Conservation (phyloP, 148 eudicot species). For the Polygonum maritimum region DNA sequence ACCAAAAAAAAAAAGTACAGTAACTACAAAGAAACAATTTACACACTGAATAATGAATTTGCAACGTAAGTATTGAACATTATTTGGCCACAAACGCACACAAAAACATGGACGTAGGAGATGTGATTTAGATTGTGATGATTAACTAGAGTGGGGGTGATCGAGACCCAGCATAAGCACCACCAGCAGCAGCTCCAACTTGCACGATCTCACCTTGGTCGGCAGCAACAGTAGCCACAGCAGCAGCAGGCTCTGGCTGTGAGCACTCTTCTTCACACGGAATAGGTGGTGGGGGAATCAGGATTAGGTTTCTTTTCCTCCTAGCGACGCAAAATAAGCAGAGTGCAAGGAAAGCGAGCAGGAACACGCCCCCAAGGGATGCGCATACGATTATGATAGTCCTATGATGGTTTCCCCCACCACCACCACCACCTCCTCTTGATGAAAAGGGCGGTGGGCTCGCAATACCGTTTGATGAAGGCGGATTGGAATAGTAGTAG, state of each 20-base stretch:
- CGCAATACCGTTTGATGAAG: constrained; percentile 6
- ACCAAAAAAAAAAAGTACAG: neutral
- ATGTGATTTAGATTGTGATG: neutral
- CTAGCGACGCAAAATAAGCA: constrained; percentile 46
- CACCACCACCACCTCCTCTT: constrained; percentile 21
- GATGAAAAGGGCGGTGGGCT: constrained; percentile 22
- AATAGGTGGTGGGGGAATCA: constrained; percentile 26
- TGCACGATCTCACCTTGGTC: neutral
- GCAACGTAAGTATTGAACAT: neutral
- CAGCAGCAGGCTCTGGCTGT: neutral
- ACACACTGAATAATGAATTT: neutral
- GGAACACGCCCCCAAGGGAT: constrained; percentile 43
- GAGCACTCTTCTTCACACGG: constrained; percentile 14
- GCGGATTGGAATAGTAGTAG: constrained; percentile 11
- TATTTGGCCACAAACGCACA: neutral
- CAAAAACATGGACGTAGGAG: neutral
- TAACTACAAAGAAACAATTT: neutral
- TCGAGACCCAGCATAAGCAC: neutral
- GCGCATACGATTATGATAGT: constrained; percentile 34
- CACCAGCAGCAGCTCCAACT: neutral
- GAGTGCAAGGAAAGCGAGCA: constrained; percentile 46
- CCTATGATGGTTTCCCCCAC: constrained; percentile 21
- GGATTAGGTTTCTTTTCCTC: constrained; percentile 28
- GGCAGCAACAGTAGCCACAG: neutral
- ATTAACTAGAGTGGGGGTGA: neutral